phyloP scores from a whole-genome alignment of 768 basidiomycete species.

The Lactifluus subvellereus region DNA sequence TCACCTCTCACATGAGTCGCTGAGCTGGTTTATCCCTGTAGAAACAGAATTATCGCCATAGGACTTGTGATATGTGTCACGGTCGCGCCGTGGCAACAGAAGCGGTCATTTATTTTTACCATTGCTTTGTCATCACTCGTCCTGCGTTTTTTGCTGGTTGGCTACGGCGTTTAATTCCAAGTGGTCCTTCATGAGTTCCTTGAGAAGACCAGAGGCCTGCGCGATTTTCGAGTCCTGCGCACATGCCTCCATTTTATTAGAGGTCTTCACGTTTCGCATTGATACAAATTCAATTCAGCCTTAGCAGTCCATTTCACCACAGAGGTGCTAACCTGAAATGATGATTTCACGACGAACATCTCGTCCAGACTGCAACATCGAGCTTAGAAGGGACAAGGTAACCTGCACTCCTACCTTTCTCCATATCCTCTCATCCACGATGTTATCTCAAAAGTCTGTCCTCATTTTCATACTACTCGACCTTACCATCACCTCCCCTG shows the following conservation, averaged over 20 bases:
- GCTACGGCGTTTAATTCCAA: too few relatives aligned
- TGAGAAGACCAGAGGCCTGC: too few relatives aligned
- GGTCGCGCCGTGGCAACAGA: too few relatives aligned
- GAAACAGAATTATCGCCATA: too few relatives aligned
- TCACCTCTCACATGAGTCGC: too few relatives aligned
- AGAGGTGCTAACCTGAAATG: neutral
- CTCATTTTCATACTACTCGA: conserved; percentile 45
- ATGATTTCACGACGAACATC: neutral
- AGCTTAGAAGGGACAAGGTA: neutral
- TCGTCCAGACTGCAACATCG: conserved; percentile 6
- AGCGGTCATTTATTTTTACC: too few relatives aligned
- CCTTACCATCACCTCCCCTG: neutral
- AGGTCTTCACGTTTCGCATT: neutral
- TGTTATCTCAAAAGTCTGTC: conserved; percentile 35
- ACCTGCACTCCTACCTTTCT: neutral
- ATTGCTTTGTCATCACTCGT: too few relatives aligned
- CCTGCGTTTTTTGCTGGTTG: too few relatives aligned
- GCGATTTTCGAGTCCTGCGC: too few relatives aligned
- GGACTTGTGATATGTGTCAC: too few relatives aligned
- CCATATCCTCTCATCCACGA: neutral
- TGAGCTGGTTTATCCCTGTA: too few relatives aligned
- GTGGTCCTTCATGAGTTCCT: too few relatives aligned
- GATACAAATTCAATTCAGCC: neutral
- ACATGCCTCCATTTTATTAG: neutral
- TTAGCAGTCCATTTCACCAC: neutral